A percentile compares a stretch with the other conserved stretches of the same genome.
phyloP scores from a whole-genome alignment of 306 rosid genomes.

The Gillenia trifoliata region DNA sequence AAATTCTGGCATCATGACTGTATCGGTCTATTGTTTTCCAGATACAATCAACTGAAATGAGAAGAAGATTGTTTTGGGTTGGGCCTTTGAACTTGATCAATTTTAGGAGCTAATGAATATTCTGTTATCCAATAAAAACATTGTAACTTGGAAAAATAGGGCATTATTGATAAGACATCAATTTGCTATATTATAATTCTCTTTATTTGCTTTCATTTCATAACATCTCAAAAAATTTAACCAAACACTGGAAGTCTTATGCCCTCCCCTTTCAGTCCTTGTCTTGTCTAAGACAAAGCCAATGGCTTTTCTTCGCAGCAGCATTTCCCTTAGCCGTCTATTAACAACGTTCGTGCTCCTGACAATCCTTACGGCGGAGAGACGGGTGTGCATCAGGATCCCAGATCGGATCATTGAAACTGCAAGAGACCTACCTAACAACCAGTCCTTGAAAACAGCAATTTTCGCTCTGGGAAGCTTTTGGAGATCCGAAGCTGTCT shows the following conservation, averaged over 20 bases:
- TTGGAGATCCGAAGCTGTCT: slow-evolving; percentile 94
- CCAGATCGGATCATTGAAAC: slow-evolving; percentile 56
- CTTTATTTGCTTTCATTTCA: not conserved
- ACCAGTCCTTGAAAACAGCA: slow-evolving; percentile 41
- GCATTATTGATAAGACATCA: not conserved
- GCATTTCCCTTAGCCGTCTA: not conserved
- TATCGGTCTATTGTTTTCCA: not conserved
- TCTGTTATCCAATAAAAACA: not conserved
- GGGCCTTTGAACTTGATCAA: not conserved
- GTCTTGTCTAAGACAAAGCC: not conserved
- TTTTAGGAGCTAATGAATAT: not conserved
- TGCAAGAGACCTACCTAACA: slow-evolving; percentile 25
- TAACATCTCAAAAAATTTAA: not conserved
- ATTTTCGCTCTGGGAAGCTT: slow-evolving; percentile 89
- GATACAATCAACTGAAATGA: not conserved
- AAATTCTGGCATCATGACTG: no score
- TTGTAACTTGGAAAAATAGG: not conserved
- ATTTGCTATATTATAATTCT: not conserved
- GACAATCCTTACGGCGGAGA: not conserved
- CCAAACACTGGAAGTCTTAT: not conserved
- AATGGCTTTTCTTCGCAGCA: slow-evolving; percentile 39
- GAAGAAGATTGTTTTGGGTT: not conserved
- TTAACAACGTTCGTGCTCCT: slow-evolving; percentile 25
- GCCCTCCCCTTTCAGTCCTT: not conserved
- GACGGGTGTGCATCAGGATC: slow-evolving; percentile 42